These are phyloP conservation scores for Myochromella boudieri DNA, from an alignment of 768 basidiomycete species.

Conservation along the genomic window DNA sequence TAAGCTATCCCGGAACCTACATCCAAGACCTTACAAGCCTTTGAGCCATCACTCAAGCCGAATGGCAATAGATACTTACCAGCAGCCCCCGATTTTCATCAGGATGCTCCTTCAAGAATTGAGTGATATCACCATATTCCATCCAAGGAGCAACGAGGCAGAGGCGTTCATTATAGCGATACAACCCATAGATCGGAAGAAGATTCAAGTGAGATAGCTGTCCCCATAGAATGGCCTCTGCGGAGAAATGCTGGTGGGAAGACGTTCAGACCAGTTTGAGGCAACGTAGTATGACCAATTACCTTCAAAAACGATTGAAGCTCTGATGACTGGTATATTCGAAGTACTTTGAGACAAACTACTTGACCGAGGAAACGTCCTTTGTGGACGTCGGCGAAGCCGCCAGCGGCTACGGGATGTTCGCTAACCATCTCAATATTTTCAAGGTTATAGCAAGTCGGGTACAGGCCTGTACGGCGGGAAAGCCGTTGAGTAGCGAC, in stretches of 20 bases:
- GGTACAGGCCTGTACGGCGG: neutral
- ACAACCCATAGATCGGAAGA: constrained; percentile 9
- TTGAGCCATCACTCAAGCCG: neutral
- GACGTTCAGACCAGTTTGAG: neutral
- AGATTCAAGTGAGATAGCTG: constrained; percentile 3
- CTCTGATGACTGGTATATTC: neutral
- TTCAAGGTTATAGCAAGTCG: neutral
- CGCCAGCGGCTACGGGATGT: neutral
- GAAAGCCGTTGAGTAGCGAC: neutral
- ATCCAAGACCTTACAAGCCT: neutral
- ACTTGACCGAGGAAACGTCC: neutral
- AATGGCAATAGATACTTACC: neutral
- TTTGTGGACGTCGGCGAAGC: neutral
- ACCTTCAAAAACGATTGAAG: neutral
- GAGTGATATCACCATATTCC: constrained; percentile 7
- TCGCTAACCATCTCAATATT: neutral
- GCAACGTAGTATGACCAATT: neutral
- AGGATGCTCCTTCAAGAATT: constrained; percentile 2
- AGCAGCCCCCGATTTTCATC: neutral
- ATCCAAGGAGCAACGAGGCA: constrained; percentile 12
- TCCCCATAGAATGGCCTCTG: neutral
- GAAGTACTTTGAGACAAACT: neutral
- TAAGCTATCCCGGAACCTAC: constrained; percentile 5
- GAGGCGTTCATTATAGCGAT: neutral
- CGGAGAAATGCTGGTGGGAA: neutral